These are phyloP conservation scores for Beauveria asiatica DNA, from an alignment of 2,329 filamentous ascomycete species.

Conservation along the genomic window DNA sequence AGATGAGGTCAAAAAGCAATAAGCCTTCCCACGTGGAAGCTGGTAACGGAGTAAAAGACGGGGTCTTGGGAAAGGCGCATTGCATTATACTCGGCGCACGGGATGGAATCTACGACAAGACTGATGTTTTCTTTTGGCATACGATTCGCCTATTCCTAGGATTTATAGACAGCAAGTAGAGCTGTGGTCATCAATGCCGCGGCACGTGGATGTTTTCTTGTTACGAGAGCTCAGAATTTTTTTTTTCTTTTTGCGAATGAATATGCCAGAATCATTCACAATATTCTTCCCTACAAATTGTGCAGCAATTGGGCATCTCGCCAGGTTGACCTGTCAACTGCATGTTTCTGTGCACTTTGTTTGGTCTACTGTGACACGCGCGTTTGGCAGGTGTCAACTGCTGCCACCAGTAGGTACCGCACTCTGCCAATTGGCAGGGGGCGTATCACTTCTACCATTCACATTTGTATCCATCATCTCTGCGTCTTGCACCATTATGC, in stretches of 20 bases:
- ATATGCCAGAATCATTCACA: neutral
- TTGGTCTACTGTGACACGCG: neutral
- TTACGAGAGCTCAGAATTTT: neutral
- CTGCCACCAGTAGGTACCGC: neutral
- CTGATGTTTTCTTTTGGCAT: slow-evolving; percentile 1
- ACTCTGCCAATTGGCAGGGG: neutral
- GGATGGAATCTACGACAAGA: neutral
- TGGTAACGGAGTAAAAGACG: neutral
- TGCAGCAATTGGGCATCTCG: neutral
- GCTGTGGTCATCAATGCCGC: neutral
- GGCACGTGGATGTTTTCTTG: neutral
- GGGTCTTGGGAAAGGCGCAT: neutral
- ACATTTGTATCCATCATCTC: neutral
- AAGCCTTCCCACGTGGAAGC: neutral
- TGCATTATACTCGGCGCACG: slow-evolving; percentile 6
- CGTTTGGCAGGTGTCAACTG: slow-evolving; percentile 9
- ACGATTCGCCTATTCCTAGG: neutral
- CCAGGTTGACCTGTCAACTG: slow-evolving; percentile 9
- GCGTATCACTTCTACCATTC: neutral
- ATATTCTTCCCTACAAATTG: too few species aligned
- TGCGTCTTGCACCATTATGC: neutral
- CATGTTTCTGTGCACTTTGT: slow-evolving; percentile 3
- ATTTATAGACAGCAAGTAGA: slow-evolving; percentile 2
- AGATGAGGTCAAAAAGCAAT: slow-evolving; percentile 21
- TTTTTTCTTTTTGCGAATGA: neutral